Base-by-base conservation (phyloP, 768 basidiomycete species). In the Heimioporus sp. region DNA sequence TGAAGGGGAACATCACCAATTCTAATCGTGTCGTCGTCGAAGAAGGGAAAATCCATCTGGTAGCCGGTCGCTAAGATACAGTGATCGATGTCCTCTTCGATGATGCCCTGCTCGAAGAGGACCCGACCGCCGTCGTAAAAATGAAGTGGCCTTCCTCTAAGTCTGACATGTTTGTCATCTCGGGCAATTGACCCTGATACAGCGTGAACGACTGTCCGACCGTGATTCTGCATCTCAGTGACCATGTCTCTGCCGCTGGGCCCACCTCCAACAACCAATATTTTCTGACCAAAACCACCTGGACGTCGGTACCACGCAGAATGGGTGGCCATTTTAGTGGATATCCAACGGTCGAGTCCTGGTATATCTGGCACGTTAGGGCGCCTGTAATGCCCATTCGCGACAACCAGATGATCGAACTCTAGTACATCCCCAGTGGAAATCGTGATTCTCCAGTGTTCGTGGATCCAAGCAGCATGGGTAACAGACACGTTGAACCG, bases 61-160 rank as follows among this genome's bases (percentile, higher is more conserved):
- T 86, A 93, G 11, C 90, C 91, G 3, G 90, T 93, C 3, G 88
- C 90, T 16, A 92, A 69, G 47, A 91, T 81, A 56, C 81, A 82
- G 55, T 80, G 69, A 56, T 86, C 81, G 50, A 92, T 72, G 6
- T 72, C 73, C 31, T 67, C 57, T 62, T 87, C 85, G 12, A 64
- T 59, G 2, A 79, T 70, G 2, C 81, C 83, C 52, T 87, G 86
- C 53, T 77, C 79, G 57, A 89, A 86, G 31, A 73, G 61, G 8
- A 85, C 81, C 36, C 68, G 66, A 3, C 81, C 81, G 20, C 68
- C 59, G 1, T 58, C 60, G 15, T 67, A 69, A 58, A 82, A 80
- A 36, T 67, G 66, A 10, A 68, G 62, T 10, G 80, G 70, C 19
- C 71, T 72, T 2, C 74, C 76, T 38, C 80, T 77, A 4, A 61